Evolutionary conservation across 2,329 filamentous ascomycete species (phyloP), one percentile per base, ranked within the genome.

Genomic region (Cladophialophora yegresii): DNA sequence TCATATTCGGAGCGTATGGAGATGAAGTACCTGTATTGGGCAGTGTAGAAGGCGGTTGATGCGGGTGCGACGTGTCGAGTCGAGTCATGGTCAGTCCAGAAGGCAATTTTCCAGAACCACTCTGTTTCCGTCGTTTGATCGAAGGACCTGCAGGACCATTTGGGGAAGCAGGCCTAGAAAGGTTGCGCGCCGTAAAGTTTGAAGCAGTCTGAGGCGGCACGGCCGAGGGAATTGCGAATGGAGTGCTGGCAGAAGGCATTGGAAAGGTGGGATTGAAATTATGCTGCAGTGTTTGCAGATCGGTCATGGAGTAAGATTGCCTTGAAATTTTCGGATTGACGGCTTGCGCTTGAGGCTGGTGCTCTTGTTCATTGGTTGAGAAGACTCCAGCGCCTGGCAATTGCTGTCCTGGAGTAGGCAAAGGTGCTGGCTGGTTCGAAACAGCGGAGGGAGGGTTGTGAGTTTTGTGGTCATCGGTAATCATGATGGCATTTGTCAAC

Each of bases 401-500:
- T 65, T 78, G 76, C 43, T 75, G 74, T 36, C 73, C 74, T 67
- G 78, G 76, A 12, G 71, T 76, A 13, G 76, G 72, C 4, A 76
- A 69, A 50, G 75, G 65, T 63, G 73, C 69, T 63, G 77, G 69
- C 60, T 74, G 73, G 57, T 72, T 79, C 71, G 56, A 67, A 66
- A 40, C 70, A 50, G 71, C 65, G 62, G 72, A 75, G 68, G 81
- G 77, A 57, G 82, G 76, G 63, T 78, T 76, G 71, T 91, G 89
- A 7, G 92, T 96, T 80, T 98, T 98, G 80, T 98, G 93, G 73
- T 99, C 93, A 75, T 99, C 93, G 0, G 95, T 98, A 68, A 98
- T 97, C 85, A 97, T 93, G 69, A 98, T 96, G 0, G 92, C 90
- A 61, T 89, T 87, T 22, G 91, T 92, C 69, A 96, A 89, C 58